A percentile compares a stretch with the other conserved stretches of the same genome.
These are phyloP conservation scores for Sarocladium strictum DNA, from an alignment of 2,329 filamentous ascomycete genomes.

Conservation along the genomic window DNA sequence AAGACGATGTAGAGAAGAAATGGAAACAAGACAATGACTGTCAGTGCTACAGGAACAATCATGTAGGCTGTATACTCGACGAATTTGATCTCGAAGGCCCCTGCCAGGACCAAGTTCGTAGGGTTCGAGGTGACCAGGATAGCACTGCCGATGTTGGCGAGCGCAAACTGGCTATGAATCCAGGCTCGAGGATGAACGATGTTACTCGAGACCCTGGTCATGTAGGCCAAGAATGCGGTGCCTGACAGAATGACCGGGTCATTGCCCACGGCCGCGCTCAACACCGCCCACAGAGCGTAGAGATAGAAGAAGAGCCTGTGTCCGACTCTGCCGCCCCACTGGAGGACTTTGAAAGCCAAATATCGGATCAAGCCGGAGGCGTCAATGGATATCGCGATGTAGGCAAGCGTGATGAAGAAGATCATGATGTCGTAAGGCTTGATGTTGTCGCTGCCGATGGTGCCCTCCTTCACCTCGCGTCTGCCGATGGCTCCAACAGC, in stretches of 20 bases:
- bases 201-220: conserved; percentile 69
- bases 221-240: conserved; percentile 69
- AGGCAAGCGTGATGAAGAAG: conserved; percentile 69
- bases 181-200: conserved; percentile 66
- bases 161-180: conserved; percentile 66
- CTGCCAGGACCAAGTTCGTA: conserved; percentile 68
- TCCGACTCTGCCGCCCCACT: conserved; percentile 61
- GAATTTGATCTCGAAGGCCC: conserved; percentile 66
- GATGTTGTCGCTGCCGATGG: conserved; percentile 59
- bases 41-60: conserved; percentile 66
- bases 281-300: conserved; percentile 63
- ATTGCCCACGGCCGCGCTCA: conserved; percentile 66
- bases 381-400: conserved; percentile 73
- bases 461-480: conserved; percentile 63
- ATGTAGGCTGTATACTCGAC: conserved; percentile 72
- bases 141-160: conserved; percentile 69
- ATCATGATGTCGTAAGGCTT: conserved; percentile 66
- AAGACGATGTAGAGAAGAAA: conserved; percentile 67
- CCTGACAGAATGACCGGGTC: conserved; percentile 71
- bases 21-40: conserved; percentile 61
- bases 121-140: conserved; percentile 75
- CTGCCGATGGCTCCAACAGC: conserved; percentile 63
- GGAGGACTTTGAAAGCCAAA: conserved; percentile 63
- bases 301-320: conserved; percentile 66
- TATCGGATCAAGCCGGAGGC: conserved; percentile 67